Conservation (phyloP, 2,329 filamentous ascomycete species). For the Phoma sp. region DNA sequence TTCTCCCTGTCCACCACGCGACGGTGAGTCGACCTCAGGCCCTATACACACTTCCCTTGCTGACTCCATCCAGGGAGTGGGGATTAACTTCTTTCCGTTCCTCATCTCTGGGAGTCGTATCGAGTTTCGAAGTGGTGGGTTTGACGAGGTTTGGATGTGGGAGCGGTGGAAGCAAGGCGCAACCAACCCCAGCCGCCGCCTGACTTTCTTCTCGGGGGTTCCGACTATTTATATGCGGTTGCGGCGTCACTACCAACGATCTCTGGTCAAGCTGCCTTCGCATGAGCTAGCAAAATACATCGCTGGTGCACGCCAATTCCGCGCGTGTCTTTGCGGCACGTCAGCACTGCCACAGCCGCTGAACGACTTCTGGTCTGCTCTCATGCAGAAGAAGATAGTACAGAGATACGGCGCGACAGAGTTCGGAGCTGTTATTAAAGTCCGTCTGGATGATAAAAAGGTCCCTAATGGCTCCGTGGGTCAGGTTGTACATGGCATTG, state of each 20-base stretch:
- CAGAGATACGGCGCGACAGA: conserved; percentile 56
- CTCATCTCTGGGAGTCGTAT: conserved; percentile 42
- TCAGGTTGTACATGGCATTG: conserved; percentile 47
- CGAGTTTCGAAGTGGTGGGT: conserved; percentile 46
- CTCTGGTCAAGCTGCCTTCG: conserved; percentile 37
- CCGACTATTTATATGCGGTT: conserved; percentile 49
- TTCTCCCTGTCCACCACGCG: conserved; percentile 46
- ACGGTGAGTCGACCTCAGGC: conserved; percentile 14
- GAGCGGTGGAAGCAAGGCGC: conserved; percentile 42
- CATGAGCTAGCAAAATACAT: conserved; percentile 49
- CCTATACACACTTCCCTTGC: no score
- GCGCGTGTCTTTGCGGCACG: conserved; percentile 55
- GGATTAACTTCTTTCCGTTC: conserved; percentile 46
- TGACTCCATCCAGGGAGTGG: conserved; percentile 26
- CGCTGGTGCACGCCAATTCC: conserved; percentile 50
- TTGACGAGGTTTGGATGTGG: conserved; percentile 47
- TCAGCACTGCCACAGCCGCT: conserved; percentile 58
- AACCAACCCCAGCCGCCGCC: conserved; percentile 23
- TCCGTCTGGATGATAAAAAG: conserved; percentile 42
- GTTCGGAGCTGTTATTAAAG: conserved; percentile 53
- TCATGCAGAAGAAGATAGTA: conserved; percentile 52
- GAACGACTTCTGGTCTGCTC: conserved; percentile 57
- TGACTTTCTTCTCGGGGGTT: conserved; percentile 47
- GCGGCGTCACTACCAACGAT: conserved; percentile 46
- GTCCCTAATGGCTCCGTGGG: conserved; percentile 45